phyloP scores from a whole-genome alignment of 23 red algal genomes.

The Gracilariopsis chorda region DNA sequence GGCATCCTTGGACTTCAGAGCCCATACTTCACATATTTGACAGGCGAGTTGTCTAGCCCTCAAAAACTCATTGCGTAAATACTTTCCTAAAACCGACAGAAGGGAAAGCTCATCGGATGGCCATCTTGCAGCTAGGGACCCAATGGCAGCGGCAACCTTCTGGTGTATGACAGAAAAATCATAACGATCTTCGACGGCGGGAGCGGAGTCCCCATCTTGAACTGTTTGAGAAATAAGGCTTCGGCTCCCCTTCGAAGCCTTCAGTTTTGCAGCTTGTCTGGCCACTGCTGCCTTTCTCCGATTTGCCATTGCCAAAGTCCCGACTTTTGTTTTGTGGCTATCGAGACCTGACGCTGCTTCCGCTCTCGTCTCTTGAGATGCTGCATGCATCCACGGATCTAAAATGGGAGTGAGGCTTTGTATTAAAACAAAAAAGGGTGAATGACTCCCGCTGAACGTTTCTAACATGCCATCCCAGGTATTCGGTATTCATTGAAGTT shows the following conservation, averaged over 20 bases:
- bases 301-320: conserved; percentile 3
- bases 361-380: conserved; percentile 49
- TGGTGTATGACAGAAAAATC: conserved; percentile 66
- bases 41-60: conserved; percentile 46
- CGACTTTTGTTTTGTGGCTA: conserved; percentile 26
- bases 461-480: conserved; percentile 32
- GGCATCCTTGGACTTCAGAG: neutral
- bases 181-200: conserved; percentile 54
- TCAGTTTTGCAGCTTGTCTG: conserved; percentile 46
- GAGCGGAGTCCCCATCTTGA: conserved; percentile 37
- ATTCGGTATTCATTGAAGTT: conserved; percentile 9
- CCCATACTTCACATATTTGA: conserved; percentile 37
- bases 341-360: conserved; percentile 46
- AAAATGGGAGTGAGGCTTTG: conserved; percentile 8
- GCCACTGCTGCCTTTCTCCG: conserved; percentile 54
- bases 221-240: conserved; percentile 30
- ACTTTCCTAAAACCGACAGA: neutral
- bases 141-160: conserved; percentile 52
- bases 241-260: neutral
- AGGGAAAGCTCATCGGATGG: neutral
- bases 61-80: conserved; percentile 8
- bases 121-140: conserved; percentile 43
- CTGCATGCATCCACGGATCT: conserved; percentile 37
- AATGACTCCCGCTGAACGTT: neutral
- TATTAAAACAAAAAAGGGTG: neutral